Evolutionary conservation across 352 stramenopile species (phyloP).

Genomic region (Globisporangium radiosum): DNA sequence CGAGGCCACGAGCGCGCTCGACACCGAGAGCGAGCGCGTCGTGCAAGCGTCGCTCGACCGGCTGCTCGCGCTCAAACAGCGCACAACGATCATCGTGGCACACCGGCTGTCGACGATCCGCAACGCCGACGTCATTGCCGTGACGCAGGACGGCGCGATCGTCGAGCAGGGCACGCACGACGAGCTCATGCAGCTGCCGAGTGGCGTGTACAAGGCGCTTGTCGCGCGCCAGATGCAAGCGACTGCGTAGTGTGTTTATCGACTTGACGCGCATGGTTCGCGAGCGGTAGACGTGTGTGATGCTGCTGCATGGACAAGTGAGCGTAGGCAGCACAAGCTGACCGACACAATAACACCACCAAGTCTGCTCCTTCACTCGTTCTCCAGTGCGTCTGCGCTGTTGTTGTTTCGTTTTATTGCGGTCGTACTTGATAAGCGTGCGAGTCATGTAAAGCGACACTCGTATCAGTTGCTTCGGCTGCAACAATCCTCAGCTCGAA

Average conservation of each 20-base stretch:
- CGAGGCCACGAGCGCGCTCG: constrained; percentile 15
- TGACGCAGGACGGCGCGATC: constrained; percentile 34
- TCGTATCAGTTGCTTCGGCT: no score
- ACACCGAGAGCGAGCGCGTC: constrained; percentile 7
- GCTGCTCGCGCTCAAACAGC: constrained; percentile 37
- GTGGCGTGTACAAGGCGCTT: constrained; percentile 14
- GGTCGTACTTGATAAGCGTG: no score
- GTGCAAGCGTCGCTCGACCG: constrained; percentile 21
- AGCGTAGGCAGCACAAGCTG: not conserved
- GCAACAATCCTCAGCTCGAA: no score
- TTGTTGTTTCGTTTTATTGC: no score
- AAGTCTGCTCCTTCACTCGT: no score
- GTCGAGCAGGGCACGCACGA: constrained; percentile 34
- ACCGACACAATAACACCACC: no score
- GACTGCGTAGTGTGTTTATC: not conserved
- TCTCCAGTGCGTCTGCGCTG: no score
- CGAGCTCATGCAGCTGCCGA: constrained; percentile 24
- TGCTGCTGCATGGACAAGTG: not conserved
- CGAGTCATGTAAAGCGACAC: no score
- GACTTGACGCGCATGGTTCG: not conserved
- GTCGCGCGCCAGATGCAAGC: constrained; percentile 11
- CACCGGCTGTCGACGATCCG: constrained; percentile 88
- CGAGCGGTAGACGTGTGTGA: not conserved
- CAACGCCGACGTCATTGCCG: constrained; percentile 27
- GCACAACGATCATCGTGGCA: constrained; percentile 48